A percentile compares a stretch with the other conserved stretches of the same genome.
These are phyloP conservation scores for Cordyceps militaris DNA, from an alignment of 2,329 filamentous ascomycete species.

Conservation along the genomic window DNA sequence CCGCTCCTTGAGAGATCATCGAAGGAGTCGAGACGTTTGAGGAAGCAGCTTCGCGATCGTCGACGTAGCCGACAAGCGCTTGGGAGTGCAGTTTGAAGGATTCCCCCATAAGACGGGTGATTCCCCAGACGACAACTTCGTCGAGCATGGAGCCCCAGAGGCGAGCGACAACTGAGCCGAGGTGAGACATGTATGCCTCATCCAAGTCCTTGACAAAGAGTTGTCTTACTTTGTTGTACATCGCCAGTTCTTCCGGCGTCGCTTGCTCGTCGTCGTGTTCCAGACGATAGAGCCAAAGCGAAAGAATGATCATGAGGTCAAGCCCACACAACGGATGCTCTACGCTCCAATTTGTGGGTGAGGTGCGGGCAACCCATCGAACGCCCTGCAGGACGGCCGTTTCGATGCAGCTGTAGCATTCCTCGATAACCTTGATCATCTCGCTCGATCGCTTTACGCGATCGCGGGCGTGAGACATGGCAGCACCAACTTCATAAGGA, in stretches of 20 bases:
- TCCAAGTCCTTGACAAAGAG: slow-evolving; percentile 88
- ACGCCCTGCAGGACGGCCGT: slow-evolving; percentile 91
- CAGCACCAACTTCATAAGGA: slow-evolving; percentile 90
- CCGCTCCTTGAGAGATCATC: slow-evolving; percentile 64
- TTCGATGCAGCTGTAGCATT: slow-evolving; percentile 96
- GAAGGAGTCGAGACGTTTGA: slow-evolving; percentile 64
- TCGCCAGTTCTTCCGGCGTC: slow-evolving; percentile 72
- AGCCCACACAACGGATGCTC: slow-evolving; percentile 95
- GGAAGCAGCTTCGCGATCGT: slow-evolving; percentile 65
- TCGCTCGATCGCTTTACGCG: slow-evolving; percentile 91
- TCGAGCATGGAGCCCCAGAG: slow-evolving; percentile 98
- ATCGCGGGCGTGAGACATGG: slow-evolving; percentile 91
- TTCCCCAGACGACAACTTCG: slow-evolving; percentile 97
- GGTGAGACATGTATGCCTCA: slow-evolving; percentile 70
- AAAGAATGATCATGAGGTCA: slow-evolving; percentile 96
- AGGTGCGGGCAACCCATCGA: slow-evolving; percentile 96
- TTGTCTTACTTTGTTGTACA: slow-evolving; percentile 89
- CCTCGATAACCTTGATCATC: slow-evolving; percentile 98
- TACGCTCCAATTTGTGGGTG: slow-evolving; percentile 97
- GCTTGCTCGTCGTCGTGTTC: slow-evolving; percentile 96
- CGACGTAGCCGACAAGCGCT: slow-evolving; percentile 89
- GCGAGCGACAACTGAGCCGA: slow-evolving; percentile 91
- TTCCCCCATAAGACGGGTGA: slow-evolving; percentile 94
- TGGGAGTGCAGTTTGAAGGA: slow-evolving; percentile 96
- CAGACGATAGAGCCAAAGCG: slow-evolving; percentile 95